Evolutionary conservation across 1,284 basidiomycete species (phyloP), one percentile per base, ranked within the genome.

Genomic region (Boletus nobilissimus): DNA sequence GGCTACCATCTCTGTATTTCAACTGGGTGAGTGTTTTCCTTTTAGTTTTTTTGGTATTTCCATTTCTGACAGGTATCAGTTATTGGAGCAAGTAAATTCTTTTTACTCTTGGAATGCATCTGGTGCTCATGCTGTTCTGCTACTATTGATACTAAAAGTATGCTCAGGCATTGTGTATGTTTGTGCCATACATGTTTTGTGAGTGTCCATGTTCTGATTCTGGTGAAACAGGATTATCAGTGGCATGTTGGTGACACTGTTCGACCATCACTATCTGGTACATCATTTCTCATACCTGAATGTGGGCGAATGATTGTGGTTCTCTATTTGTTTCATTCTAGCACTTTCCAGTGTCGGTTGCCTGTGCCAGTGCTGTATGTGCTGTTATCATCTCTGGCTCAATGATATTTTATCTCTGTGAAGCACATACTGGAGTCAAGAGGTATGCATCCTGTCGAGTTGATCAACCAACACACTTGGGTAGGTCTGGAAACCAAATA

Each of bases 331-430:
- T 9, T 64, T 64, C 5, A 4, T 69, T 57, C n/a, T 57, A 73
- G 72, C 62, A 68, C 48, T 19, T 73, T 19, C 65, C 72, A 14
- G 22, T 36, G 40, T 43, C 32, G 18, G 26, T 5, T 11, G 48
- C 34, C 32, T 9, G 39, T 11, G 51, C 32, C 34, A 19, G n/a
- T 62, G 72, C 72, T 11, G 1, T 69, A 10, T 74, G 77, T 36
- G 75, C 76, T 32, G 51, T 74, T n/a, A 34, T 78, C 57, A 77
- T 78, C 14, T 13, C 69, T 1, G 60, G 3, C 16, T 76, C 77
- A 5, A 78, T 78, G 77, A 48, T 78, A 29, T 76, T 63, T 72
- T 77, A 70, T 38, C 75, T 78, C 32, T 69, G 72, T 11, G 77
- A 78, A 36, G 68, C 54, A n/a, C n/a, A n/a, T n/a, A n/a, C n/a